Evolutionary conservation across 345 rosid genomes (phyloP).

Genomic region (Leavenworthia alabamica): DNA sequence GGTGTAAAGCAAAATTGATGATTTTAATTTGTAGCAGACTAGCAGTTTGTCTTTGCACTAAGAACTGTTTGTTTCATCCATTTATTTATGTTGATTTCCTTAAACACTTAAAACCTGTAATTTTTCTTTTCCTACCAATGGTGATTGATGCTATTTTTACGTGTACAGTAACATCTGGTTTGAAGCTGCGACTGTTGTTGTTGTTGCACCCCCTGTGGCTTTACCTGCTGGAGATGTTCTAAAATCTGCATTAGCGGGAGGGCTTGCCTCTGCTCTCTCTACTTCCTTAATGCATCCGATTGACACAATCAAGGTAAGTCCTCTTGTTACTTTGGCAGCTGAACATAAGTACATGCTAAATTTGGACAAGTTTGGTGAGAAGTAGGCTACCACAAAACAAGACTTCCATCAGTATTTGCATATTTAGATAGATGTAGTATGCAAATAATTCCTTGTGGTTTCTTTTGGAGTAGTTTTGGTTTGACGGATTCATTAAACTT

Average conservation of each 20-base stretch:
- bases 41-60: background rate
- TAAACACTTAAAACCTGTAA: background rate
- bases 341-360: background rate
- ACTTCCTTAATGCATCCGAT: conserved; percentile 79
- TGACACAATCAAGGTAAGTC: conserved; percentile 76
- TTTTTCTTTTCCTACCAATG: background rate
- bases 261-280: conserved; percentile 90
- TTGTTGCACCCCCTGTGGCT: conserved; percentile 88
- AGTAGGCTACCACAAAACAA: background rate
- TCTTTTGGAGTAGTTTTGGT: conserved; percentile 4
- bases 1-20: background rate
- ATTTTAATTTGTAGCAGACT: background rate
- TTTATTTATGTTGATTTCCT: background rate
- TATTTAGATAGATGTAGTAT: background rate
- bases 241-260: conserved; percentile 95
- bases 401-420: background rate
- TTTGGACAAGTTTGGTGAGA: conserved; percentile 1
- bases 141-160: conserved; percentile 6
- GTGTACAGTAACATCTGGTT: conserved; percentile 77
- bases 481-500: conserved; percentile 16
- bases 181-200: conserved; percentile 97
- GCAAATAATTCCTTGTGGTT: background rate
- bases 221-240: conserved; percentile 86
- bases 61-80: background rate
- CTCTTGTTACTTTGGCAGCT: conserved; percentile 3